phyloP scores from a whole-genome alignment of 2,329 filamentous ascomycete species.

The Fusarium hostae region DNA sequence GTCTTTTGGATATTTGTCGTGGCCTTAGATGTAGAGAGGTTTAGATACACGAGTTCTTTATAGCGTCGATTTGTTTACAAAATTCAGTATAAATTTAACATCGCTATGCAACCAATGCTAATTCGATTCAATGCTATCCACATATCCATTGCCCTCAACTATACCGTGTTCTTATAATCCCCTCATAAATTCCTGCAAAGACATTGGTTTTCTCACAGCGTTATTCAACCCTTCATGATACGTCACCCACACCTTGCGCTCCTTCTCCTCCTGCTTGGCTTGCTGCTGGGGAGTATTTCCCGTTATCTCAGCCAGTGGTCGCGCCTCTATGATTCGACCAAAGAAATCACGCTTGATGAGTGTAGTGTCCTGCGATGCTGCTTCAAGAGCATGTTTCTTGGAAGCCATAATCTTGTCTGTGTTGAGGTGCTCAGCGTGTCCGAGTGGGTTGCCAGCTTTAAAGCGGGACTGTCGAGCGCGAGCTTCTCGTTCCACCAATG shows the following conservation, averaged over 20 bases:
- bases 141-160: not conserved
- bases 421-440: conserved; percentile 41
- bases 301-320: conserved; percentile 54
- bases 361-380: conserved; percentile 50
- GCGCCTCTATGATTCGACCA: conserved; percentile 72
- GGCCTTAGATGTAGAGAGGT: conserved; percentile 32
- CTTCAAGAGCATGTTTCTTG: conserved; percentile 49
- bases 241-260: conserved; percentile 81
- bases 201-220: conserved; percentile 89
- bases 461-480: conserved; percentile 74
- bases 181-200: conserved; percentile 79
- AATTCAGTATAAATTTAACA: conserved; percentile 4
- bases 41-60: conserved; percentile 30
- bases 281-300: conserved; percentile 50
- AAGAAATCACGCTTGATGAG: conserved; percentile 85
- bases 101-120: conserved; percentile 25
- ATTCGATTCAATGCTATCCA: not conserved
- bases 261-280: conserved; percentile 54
- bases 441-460: conserved; percentile 57
- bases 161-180: conserved; percentile 60
- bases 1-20: not conserved
- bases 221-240: conserved; percentile 93
- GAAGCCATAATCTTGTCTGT: conserved; percentile 51
- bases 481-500: conserved; percentile 73
- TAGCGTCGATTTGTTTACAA: conserved; percentile 16